Percentiles rank a stretch among this genome's conserved stretches.
Evolutionary conservation across 2,329 filamentous ascomycete species (phyloP).

Genomic region (Neofusicoccum cordaticola): DNA sequence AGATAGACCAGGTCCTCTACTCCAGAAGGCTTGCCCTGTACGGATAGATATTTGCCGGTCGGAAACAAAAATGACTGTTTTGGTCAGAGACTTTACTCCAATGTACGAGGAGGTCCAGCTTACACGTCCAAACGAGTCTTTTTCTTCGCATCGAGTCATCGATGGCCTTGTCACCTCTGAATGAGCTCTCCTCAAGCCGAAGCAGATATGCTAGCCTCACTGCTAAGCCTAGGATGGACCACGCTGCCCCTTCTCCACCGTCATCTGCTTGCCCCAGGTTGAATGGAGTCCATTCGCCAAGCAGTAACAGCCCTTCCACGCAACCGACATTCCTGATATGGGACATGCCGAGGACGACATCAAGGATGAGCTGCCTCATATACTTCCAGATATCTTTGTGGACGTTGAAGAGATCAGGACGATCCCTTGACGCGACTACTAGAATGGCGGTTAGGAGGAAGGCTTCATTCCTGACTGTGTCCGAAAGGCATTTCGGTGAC

Average conservation of each 20-base stretch:
- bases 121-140: slow-evolving; percentile 19
- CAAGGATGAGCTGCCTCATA: slow-evolving; percentile 14
- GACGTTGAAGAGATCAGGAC: slow-evolving; percentile 1
- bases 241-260: slow-evolving; percentile 17
- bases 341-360: slow-evolving; percentile 13
- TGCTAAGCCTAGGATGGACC: slow-evolving; percentile 17
- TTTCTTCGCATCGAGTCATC: slow-evolving; percentile 13
- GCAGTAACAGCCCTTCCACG: slow-evolving; percentile 17
- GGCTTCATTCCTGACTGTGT: slow-evolving; percentile 1
- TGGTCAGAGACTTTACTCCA: background rate
- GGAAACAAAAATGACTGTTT: background rate
- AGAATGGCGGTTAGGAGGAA: slow-evolving; percentile 18
- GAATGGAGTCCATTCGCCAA: slow-evolving; percentile 18
- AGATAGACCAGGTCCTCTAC: slow-evolving; percentile 12
- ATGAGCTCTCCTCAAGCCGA: slow-evolving; percentile 17
- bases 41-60: slow-evolving; percentile 19
- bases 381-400: slow-evolving; percentile 14
- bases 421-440: slow-evolving; percentile 16
- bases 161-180: slow-evolving; percentile 10
- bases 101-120: background rate
- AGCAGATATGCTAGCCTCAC: slow-evolving; percentile 19
- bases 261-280: slow-evolving; percentile 8
- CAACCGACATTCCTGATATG: slow-evolving; percentile 17
- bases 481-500: background rate
- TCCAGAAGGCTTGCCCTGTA: slow-evolving; percentile 20